Base-by-base conservation (phyloP, 306 rosid species). In the Castanopsis chinensis region DNA sequence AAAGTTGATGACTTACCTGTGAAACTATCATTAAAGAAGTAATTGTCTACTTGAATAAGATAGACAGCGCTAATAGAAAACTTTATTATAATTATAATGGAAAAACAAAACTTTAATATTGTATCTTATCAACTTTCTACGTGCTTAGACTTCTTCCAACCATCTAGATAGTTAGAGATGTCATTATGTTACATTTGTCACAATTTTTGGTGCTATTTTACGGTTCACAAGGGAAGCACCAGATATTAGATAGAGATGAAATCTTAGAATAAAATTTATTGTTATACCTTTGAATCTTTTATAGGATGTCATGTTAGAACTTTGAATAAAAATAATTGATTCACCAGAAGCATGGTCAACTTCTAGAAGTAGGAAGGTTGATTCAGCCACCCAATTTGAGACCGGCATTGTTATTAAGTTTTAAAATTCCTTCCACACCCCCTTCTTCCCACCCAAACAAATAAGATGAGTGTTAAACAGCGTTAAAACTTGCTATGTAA, bases 311-410 rank as follows among this genome's bases (percentile, higher is more conserved):
- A 20, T 0, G 3, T 58, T 20, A 21, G 12, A 58, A 59, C 4
- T 58, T 9, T 10, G 12, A 58, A 59, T 3, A 20, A 49, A 59
- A 59, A 27, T 5, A 27, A 35, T 51, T 32, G 55, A 21, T 60
- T 49, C n/a, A 70, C 10, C 3, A 25, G 52, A 58, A 0, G 18
- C 6, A 12, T 51, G 55, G 81, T 83, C 80, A 69, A 71, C 80
- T 49, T 83, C 75, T 69, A 53, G 79, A 74, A 53, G 69, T 51
- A 45, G 30, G 58, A 30, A 9, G 28, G 72, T 17, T 18, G 4
- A 20, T 20, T 60, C 58, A 15, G 33, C 71, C 60, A 5, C 13
- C 57, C 41, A 59, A 7, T 12, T 53, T 49, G 60, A 75, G 17
- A 49, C 17, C 17, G 17, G 53, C 17, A 8, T 49, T 12, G 17